These are phyloP conservation scores for Fusarium sororula DNA, from an alignment of 2,329 filamentous ascomycete genomes.

Conservation along the genomic window DNA sequence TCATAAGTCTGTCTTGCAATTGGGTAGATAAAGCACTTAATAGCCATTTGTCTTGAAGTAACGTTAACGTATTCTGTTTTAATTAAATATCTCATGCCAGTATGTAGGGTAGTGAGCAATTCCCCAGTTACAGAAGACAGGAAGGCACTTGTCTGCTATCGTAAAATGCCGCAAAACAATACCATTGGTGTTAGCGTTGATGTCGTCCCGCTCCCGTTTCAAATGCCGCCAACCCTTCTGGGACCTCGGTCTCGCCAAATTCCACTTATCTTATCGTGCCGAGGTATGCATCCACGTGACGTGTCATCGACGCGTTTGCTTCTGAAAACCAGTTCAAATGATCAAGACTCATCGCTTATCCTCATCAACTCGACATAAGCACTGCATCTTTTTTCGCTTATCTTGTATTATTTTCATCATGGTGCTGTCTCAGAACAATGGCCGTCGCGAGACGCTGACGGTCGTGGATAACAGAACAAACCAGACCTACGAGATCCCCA, in stretches of 20 bases:
- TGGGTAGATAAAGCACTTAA: no score
- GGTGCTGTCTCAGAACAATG: constrained; percentile 2
- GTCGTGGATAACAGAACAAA: constrained; percentile 61
- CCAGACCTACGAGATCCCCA: constrained; percentile 58
- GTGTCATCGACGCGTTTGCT: not conserved
- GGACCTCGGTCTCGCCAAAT: not conserved
- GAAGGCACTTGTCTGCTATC: not conserved
- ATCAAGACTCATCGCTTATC: not conserved
- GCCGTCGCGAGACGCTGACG: constrained; percentile 48
- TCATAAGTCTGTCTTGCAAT: no score
- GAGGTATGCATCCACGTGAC: constrained; percentile 13
- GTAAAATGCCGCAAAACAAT: fast-evolving
- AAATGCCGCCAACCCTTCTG: not conserved
- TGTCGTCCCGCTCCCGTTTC: not conserved
- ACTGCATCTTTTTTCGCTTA: not conserved
- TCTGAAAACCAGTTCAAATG: constrained; percentile 5
- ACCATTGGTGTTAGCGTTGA: fast-evolving
- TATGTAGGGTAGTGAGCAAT: not conserved
- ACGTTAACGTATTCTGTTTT: no score
- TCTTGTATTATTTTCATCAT: not conserved
- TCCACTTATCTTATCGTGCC: not conserved
- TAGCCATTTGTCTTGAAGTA: no score
- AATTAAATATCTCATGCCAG: no score
- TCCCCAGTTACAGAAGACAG: fast-evolving
- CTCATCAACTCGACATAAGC: not conserved